A percentile compares a stretch with the other conserved stretches of the same genome.
Conservation (phyloP, 192 early-diverging fungal species). For the Neocallimastix lanati region DNA sequence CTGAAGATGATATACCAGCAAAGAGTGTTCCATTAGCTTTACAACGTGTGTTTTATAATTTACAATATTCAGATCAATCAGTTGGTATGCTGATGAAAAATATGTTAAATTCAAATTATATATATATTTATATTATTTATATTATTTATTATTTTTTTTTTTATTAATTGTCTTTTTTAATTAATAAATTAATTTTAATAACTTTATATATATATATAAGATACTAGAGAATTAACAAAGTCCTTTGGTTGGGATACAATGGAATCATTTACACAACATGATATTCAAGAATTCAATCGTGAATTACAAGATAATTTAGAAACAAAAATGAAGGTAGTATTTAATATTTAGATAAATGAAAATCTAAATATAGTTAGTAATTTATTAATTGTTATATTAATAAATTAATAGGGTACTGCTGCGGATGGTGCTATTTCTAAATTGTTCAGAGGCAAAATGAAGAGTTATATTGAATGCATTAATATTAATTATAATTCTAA, state of each 20-base stretch:
- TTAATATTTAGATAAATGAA: slow-evolving; percentile 1
- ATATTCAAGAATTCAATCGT: slow-evolving; percentile 96
- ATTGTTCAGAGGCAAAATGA: slow-evolving; percentile 94
- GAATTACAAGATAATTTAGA: slow-evolving; percentile 94
- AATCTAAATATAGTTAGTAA: not conserved
- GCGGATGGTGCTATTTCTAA: slow-evolving; percentile 79
- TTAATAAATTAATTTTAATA: not conserved
- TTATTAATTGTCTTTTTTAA: not conserved
- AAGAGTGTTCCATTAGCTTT: slow-evolving; percentile 77
- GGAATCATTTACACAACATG: slow-evolving; percentile 93
- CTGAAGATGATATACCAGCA: slow-evolving; percentile 66
- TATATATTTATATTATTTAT: no score
- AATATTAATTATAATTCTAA: slow-evolving; percentile 90
- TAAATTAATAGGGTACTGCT: slow-evolving; percentile 42
- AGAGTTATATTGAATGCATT: slow-evolving; percentile 90
- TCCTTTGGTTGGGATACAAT: slow-evolving; percentile 96
- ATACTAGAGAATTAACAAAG: slow-evolving; percentile 84
- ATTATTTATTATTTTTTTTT: no score
- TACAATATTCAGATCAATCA: slow-evolving; percentile 47
- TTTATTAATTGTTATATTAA: no score
- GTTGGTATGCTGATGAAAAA: no score
- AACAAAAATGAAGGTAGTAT: slow-evolving; percentile 96
- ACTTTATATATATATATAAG: slow-evolving; percentile 1
- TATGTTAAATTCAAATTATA: no score
- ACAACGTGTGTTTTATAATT: slow-evolving; percentile 84